phyloP scores from a whole-genome alignment of 805 yeast genomes.

The Candida coquimbonensis region DNA sequence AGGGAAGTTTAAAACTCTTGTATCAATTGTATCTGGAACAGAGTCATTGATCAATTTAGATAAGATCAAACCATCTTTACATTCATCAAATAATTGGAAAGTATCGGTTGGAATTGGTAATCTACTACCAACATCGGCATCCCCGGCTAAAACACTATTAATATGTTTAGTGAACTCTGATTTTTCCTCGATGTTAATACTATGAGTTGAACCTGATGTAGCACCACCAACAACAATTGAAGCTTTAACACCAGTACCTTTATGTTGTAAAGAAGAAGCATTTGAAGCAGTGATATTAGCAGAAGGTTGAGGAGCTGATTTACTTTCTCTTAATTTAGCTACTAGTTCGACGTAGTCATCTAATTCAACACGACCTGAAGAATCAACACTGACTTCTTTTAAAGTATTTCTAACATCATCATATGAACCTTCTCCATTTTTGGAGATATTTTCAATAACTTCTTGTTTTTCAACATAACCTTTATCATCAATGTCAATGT shows the following conservation, averaged over 20 bases:
- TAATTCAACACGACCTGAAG: conserved; percentile 93
- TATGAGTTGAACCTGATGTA: conserved; percentile 89
- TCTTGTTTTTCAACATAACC: conserved; percentile 94
- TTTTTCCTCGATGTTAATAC: conserved; percentile 95
- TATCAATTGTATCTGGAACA: conserved; percentile 96
- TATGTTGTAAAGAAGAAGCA: conserved; percentile 34
- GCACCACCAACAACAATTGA: conserved; percentile 80
- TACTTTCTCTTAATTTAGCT: conserved; percentile 64
- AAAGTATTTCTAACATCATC: conserved; percentile 92
- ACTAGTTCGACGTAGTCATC: conserved; percentile 88
- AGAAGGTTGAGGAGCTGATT: conserved; percentile 26
- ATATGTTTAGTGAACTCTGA: conserved; percentile 94
- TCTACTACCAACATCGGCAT: conserved; percentile 72
- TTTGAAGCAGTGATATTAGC: conserved; percentile 22
- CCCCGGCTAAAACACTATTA: conserved; percentile 86
- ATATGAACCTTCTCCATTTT: conserved; percentile 73
- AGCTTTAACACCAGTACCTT: conserved; percentile 54
- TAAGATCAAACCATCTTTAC: conserved; percentile 88
- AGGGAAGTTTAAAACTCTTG: conserved; percentile 90
- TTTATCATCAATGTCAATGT: conserved; percentile 81
- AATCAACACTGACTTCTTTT: conserved; percentile 87
- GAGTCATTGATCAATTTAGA: conserved; percentile 95
- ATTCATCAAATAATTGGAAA: conserved; percentile 94
- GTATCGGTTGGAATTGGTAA: conserved; percentile 90
- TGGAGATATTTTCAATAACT: conserved; percentile 76